Evolutionary conservation across 306 rosid genomes (phyloP).

Genomic region (Coriaria nepalensis): DNA sequence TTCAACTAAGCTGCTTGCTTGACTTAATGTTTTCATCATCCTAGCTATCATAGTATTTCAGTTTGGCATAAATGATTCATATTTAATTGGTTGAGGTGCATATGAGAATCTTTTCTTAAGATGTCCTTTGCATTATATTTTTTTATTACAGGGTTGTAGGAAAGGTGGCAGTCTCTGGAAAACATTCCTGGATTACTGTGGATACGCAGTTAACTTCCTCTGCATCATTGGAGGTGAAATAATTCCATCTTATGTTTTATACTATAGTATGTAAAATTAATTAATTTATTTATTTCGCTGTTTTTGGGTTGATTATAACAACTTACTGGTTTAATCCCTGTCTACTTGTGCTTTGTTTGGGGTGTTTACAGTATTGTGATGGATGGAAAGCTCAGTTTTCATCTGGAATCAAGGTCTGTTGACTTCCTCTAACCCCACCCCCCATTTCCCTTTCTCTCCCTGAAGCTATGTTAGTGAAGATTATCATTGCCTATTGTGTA

Average conservation of each 20-base stretch:
- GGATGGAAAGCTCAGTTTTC: slow-evolving; percentile 84
- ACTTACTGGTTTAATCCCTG: slow-evolving; percentile 11
- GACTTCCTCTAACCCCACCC: slow-evolving; percentile 7
- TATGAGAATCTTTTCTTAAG: background rate
- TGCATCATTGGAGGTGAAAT: slow-evolving; percentile 55
- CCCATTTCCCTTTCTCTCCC: too few species aligned
- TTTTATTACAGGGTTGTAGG: slow-evolving; percentile 63
- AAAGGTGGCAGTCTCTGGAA: slow-evolving; percentile 81
- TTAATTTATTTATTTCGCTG: background rate
- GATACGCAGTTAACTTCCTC: slow-evolving; percentile 34
- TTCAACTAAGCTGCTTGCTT: too few species aligned
- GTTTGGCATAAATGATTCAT: too few species aligned
- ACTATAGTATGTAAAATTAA: background rate
- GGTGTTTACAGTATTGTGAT: slow-evolving; percentile 35
- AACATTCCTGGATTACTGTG: slow-evolving; percentile 75
- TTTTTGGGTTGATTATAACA: background rate
- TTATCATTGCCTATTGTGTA: too few species aligned
- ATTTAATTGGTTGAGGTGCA: too few species aligned
- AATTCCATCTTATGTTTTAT: slow-evolving; percentile 10
- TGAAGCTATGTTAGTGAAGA: too few species aligned
- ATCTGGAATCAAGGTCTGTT: slow-evolving; percentile 70
- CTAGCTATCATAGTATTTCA: too few species aligned
- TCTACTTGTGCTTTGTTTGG: too few species aligned
- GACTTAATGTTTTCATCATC: too few species aligned
- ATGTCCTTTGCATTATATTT: slow-evolving; percentile 1